Evolutionary conservation across 495 filamentous ascomycete species (phyloP).

Genomic region (Terfezia claveryi): DNA sequence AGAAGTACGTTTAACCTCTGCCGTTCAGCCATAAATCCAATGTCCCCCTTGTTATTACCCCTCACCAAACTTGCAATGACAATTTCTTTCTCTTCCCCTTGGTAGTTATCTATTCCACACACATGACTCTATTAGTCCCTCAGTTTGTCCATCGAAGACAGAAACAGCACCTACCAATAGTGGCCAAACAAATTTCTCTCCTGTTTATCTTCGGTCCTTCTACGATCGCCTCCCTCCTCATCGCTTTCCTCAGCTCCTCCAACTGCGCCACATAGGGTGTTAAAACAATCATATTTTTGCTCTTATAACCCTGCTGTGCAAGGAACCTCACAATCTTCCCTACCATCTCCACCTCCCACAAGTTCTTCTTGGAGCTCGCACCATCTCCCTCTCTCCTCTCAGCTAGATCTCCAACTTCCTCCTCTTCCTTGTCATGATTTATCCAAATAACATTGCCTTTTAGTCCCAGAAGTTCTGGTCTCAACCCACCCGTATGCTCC

Average conservation of each 20-base stretch:
- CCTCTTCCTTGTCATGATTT: slow-evolving; percentile 37
- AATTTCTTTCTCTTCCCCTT: slow-evolving; percentile 61
- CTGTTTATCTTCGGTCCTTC: slow-evolving; percentile 31
- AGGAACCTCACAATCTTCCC: slow-evolving; percentile 48
- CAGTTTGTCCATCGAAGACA: neutral
- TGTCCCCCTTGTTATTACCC: slow-evolving; percentile 40
- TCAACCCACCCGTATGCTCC: slow-evolving; percentile 24
- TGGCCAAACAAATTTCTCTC: slow-evolving; percentile 35
- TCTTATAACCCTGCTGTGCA: slow-evolving; percentile 53
- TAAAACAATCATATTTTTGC: slow-evolving; percentile 42
- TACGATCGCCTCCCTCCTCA: slow-evolving; percentile 35
- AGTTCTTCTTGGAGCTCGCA: slow-evolving; percentile 36
- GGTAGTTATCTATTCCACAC: slow-evolving; percentile 43
- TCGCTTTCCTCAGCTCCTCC: slow-evolving; percentile 28
- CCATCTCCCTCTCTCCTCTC: slow-evolving; percentile 31
- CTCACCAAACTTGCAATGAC: slow-evolving; percentile 46
- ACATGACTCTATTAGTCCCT: neutral
- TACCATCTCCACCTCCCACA: slow-evolving; percentile 45
- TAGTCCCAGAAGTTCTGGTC: slow-evolving; percentile 35
- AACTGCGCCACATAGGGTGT: slow-evolving; percentile 60
- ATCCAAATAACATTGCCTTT: slow-evolving; percentile 42
- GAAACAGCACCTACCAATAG: slow-evolving; percentile 31
- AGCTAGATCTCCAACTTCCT: slow-evolving; percentile 19
- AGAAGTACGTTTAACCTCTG: slow-evolving; percentile 53
- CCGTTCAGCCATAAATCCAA: slow-evolving; percentile 51